Conservation (phyloP, 805 yeast genomes). For the Ogataea pignaliae region DNA sequence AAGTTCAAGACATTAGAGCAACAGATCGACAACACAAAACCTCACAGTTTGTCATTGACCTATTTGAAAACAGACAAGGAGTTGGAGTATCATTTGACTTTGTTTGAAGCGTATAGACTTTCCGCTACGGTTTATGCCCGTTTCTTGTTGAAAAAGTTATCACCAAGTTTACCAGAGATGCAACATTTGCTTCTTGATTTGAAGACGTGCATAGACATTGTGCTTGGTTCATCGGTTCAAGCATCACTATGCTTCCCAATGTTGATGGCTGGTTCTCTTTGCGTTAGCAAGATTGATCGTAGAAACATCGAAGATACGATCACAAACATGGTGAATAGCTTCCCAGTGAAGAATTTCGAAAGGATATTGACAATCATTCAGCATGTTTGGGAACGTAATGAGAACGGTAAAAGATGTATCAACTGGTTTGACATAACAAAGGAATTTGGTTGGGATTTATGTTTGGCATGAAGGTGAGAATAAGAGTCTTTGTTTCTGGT, state of each 20-base stretch:
- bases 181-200: slow-evolving; percentile 13
- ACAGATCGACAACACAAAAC: slow-evolving; percentile 12
- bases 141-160: slow-evolving; percentile 11
- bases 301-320: slow-evolving; percentile 18
- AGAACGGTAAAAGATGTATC: slow-evolving; percentile 27
- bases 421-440: slow-evolving; percentile 34
- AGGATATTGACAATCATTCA: slow-evolving; percentile 28
- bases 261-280: slow-evolving; percentile 27
- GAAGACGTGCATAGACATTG: slow-evolving; percentile 10
- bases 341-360: slow-evolving; percentile 31
- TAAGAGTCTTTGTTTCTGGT: no score
- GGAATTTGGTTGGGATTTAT: slow-evolving; percentile 31
- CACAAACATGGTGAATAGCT: slow-evolving; percentile 20
- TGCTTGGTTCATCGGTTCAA: slow-evolving; percentile 14
- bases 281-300: slow-evolving; percentile 20
- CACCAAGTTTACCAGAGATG: slow-evolving; percentile 20
- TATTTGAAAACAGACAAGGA: slow-evolving; percentile 21
- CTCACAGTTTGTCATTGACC: slow-evolving; percentile 12
- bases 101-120: slow-evolving; percentile 30
- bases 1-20: slow-evolving; percentile 9
- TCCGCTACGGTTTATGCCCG: slow-evolving; percentile 17
- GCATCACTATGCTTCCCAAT: slow-evolving; percentile 32
- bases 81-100: slow-evolving; percentile 27
- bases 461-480: slow-evolving; percentile 15
- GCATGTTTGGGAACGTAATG: slow-evolving; percentile 32